A percentile compares a stretch with the other conserved stretches of the same genome.
Conservation (phyloP, 495 filamentous ascomycete species). For the Aspergillus heteromorphus region DNA sequence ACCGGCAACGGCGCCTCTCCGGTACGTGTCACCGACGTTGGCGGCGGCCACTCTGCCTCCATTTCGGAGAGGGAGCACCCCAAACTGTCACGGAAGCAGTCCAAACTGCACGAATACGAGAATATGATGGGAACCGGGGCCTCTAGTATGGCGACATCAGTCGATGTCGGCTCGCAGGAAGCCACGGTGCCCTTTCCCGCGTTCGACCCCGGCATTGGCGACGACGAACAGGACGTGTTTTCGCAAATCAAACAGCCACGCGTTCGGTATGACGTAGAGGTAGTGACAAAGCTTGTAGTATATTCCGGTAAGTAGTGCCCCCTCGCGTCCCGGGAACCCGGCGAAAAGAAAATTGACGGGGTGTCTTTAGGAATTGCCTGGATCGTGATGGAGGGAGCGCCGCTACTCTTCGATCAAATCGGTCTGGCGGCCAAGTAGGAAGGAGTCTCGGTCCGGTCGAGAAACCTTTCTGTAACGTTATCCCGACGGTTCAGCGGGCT, state of each 20-base stretch:
- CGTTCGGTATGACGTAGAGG: conserved; percentile 94
- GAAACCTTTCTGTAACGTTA: not conserved
- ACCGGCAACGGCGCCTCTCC: conserved; percentile 24
- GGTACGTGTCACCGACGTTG: conserved; percentile 14
- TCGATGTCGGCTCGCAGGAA: conserved; percentile 16
- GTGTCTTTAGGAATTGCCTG: conserved; percentile 60
- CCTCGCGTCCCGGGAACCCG: conserved; percentile 6
- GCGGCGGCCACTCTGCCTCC: conserved; percentile 7
- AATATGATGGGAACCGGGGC: conserved; percentile 62
- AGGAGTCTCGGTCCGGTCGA: too few species aligned
- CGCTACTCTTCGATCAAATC: conserved; percentile 59
- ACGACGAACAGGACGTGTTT: conserved; percentile 77
- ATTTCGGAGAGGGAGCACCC: conserved; percentile 3
- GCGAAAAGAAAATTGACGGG: too few species aligned
- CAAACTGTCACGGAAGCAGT: conserved; percentile 23
- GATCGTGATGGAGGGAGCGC: conserved; percentile 63
- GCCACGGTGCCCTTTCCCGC: conserved; percentile 28
- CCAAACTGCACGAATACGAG: conserved; percentile 58
- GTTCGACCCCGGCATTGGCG: conserved; percentile 29
- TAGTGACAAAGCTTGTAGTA: conserved; percentile 92
- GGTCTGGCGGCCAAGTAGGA: conserved; percentile 43
- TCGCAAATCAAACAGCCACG: conserved; percentile 77
- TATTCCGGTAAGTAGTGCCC: conserved; percentile 70
- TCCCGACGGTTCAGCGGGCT: conserved; percentile 12
- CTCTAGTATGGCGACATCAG: conserved; percentile 21